Percentiles rank a stretch among this genome's conserved stretches.
Conservation (phyloP, 129 eudicot genomes). For the Pseudognaphalium luteoalbum region DNA sequence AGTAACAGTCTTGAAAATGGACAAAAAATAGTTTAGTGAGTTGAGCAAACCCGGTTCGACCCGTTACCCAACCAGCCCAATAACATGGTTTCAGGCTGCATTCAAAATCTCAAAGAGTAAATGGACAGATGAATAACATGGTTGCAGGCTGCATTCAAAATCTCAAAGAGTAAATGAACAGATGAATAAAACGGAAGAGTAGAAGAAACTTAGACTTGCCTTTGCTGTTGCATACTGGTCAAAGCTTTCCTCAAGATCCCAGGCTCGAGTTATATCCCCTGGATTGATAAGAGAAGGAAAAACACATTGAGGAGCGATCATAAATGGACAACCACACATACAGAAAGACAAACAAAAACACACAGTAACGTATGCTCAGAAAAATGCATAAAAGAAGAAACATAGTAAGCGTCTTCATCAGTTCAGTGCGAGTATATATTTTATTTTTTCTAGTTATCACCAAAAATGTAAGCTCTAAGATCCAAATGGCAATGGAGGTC, state of each 20-base stretch:
- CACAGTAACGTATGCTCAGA: constrained; percentile 23
- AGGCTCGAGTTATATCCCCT: constrained; percentile 22
- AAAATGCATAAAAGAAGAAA: constrained; percentile 29
- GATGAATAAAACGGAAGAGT: neutral
- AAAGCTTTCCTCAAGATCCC: constrained; percentile 10
- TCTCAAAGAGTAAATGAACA: neutral
- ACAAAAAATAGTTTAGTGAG: neutral
- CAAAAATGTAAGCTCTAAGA: constrained; percentile 17
- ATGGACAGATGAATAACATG: neutral
- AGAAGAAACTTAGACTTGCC: constrained; percentile 24
- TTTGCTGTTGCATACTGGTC: constrained; percentile 29
- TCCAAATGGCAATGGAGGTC: constrained; percentile 19
- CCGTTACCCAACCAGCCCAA: neutral
- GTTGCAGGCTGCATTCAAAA: neutral
- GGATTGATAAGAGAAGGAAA: constrained; percentile 1
- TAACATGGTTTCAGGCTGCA: neutral
- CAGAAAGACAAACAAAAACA: constrained; percentile 4
- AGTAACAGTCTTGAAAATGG: neutral
- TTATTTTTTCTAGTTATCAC: neutral
- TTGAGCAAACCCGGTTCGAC: neutral
- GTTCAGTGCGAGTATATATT: neutral
- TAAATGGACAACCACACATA: neutral
- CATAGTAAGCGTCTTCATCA: constrained; percentile 23
- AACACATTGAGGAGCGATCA: neutral
- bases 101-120: neutral